These are phyloP conservation scores for Russula foetens DNA, from an alignment of 768 basidiomycete species.

Conservation along the genomic window DNA sequence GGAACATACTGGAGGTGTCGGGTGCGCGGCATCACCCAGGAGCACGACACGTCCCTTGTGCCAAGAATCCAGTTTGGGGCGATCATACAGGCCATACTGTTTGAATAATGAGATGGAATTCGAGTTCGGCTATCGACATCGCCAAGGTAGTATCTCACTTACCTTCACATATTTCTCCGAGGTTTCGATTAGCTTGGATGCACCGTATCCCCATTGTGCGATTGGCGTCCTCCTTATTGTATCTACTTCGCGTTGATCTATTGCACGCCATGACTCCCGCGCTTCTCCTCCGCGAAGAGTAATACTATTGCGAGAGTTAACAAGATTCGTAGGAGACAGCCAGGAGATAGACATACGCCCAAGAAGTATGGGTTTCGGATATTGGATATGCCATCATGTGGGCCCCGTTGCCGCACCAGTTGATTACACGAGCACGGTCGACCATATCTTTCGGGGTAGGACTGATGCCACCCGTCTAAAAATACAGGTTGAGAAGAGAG, in stretches of 20 bases:
- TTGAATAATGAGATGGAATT: not conserved
- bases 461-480: slow-evolving; percentile 32
- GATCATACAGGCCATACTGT: slow-evolving; percentile 38
- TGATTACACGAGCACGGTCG: slow-evolving; percentile 24
- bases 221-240: slow-evolving; percentile 21
- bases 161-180: slow-evolving; percentile 27
- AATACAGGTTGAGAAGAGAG: not conserved
- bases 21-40: slow-evolving; percentile 40
- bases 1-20: slow-evolving; percentile 35
- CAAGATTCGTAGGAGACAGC: not conserved
- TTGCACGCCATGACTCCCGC: slow-evolving; percentile 36
- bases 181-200: slow-evolving; percentile 23
- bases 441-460: slow-evolving; percentile 20
- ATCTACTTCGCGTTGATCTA: slow-evolving; percentile 25
- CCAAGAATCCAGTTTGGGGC: slow-evolving; percentile 35
- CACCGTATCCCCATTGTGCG: slow-evolving; percentile 24
- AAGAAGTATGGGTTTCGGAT: slow-evolving; percentile 26
- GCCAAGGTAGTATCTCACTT: not conserved
- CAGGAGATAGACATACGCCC: slow-evolving; percentile 30
- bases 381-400: slow-evolving; percentile 34
- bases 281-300: slow-evolving; percentile 32
- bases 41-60: slow-evolving; percentile 35
- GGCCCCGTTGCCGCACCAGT: slow-evolving; percentile 31
- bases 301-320: slow-evolving; percentile 21
- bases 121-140: not conserved